Evolutionary conservation across 495 filamentous ascomycete genomes (phyloP).

Genomic region (Penicillium antarcticum): DNA sequence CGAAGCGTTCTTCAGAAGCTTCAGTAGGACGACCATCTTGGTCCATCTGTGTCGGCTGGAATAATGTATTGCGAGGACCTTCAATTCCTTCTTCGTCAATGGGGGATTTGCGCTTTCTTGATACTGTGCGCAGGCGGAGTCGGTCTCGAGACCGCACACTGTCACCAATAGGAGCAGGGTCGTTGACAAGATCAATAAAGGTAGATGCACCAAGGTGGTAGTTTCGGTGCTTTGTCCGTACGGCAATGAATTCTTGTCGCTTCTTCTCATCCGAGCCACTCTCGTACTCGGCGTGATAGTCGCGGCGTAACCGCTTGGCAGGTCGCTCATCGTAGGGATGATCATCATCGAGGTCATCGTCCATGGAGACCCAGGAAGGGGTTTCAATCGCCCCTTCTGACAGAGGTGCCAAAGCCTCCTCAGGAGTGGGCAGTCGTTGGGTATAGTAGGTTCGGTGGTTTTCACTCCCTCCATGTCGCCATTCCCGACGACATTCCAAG

Average conservation of each 20-base stretch:
- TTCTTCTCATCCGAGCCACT: constrained; percentile 35
- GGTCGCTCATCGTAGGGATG: constrained; percentile 38
- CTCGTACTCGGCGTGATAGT: constrained; percentile 47
- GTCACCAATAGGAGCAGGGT: constrained; percentile 36
- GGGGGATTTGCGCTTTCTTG: constrained; percentile 36
- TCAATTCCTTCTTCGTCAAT: constrained; percentile 38
- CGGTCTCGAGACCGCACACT: constrained; percentile 41
- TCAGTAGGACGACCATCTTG: constrained; percentile 24
- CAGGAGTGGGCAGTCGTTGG: constrained; percentile 51
- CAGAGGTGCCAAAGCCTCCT: constrained; percentile 13
- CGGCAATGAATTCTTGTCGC: constrained; percentile 50
- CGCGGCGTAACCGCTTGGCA: constrained; percentile 35
- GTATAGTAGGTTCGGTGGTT: constrained; percentile 68
- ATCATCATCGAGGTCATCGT: constrained; percentile 17
- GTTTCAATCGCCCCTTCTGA: neutral
- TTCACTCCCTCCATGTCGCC: constrained; percentile 56
- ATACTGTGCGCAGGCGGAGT: constrained; percentile 52
- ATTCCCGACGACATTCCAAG: constrained; percentile 70
- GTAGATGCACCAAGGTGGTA: constrained; percentile 58
- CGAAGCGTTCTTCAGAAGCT: constrained; percentile 45
- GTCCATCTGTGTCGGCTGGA: constrained; percentile 30
- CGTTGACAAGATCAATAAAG: constrained; percentile 66
- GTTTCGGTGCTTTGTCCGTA: constrained; percentile 55
- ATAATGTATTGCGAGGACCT: constrained; percentile 28
- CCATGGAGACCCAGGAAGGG: neutral